A percentile compares a stretch with the other conserved stretches of the same genome.
These are phyloP conservation scores for Claviceps fusiformis DNA, from an alignment of 2,329 filamentous ascomycete genomes.

Conservation along the genomic window DNA sequence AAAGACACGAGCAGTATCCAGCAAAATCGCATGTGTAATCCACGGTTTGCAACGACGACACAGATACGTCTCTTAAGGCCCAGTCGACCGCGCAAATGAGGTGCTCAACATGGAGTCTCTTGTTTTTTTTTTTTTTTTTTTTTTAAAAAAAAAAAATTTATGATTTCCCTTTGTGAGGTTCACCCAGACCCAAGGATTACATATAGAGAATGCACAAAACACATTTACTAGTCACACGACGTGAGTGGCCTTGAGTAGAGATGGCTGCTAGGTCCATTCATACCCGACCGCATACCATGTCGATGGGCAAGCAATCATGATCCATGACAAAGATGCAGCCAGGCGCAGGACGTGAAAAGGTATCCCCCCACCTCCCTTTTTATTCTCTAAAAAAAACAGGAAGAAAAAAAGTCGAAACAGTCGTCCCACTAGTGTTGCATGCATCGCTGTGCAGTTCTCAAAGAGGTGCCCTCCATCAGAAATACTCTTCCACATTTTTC, in stretches of 20 bases:
- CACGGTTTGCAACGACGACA: not conserved
- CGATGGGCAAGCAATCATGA: not conserved
- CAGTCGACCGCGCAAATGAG: not conserved
- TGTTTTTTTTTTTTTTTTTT: not conserved
- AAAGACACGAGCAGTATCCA: not conserved
- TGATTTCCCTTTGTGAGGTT: not conserved
- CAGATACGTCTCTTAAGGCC: not conserved
- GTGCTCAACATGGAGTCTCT: not conserved
- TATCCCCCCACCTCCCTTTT: too few relatives aligned
- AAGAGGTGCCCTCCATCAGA: not conserved
- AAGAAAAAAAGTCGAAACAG: not conserved
- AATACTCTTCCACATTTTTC: not conserved
- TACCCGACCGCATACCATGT: not conserved
- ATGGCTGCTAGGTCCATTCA: not conserved
- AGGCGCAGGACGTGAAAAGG: not conserved
- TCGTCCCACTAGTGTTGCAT: not conserved
- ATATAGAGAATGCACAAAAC: not conserved
- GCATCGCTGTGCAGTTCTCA: not conserved
- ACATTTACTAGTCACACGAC: not conserved
- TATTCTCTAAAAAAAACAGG: not conserved
- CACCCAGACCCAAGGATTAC: not conserved
- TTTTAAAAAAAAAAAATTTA: not conserved
- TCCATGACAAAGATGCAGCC: not conserved
- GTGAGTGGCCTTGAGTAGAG: not conserved
- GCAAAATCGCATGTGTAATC: not conserved